Conservation (phyloP, 2,329 filamentous ascomycete genomes). For the Aureobasidium musti region DNA sequence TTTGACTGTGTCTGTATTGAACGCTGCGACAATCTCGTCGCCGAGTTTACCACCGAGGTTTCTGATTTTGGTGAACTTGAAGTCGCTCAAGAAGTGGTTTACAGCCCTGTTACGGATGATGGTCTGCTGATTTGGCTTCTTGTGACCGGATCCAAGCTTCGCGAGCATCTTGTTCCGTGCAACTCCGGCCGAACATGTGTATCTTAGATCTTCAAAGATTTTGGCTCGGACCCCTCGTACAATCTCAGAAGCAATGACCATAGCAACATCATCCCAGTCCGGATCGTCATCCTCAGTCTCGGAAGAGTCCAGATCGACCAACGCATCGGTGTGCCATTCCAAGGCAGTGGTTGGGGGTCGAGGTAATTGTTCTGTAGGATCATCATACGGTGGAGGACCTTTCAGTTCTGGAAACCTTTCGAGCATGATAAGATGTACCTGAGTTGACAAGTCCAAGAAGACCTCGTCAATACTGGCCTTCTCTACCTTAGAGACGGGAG, state of each 20-base stretch:
- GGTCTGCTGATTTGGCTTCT: constrained; percentile 93
- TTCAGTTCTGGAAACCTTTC: constrained; percentile 73
- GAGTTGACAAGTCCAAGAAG: constrained; percentile 85
- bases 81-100: constrained; percentile 73
- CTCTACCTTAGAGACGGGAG: constrained; percentile 71
- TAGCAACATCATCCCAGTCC: constrained; percentile 94
- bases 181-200: constrained; percentile 90
- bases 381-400: constrained; percentile 69
- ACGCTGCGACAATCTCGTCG: constrained; percentile 77
- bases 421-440: constrained; percentile 74
- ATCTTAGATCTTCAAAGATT: constrained; percentile 70
- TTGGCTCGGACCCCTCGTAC: constrained; percentile 71
- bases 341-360: constrained; percentile 71
- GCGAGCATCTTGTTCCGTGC: constrained; percentile 93
- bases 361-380: constrained; percentile 70
- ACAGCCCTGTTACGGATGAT: constrained; percentile 86
- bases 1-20: constrained; percentile 75
- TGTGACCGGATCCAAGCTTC: constrained; percentile 86
- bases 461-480: constrained; percentile 97
- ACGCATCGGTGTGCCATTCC: constrained; percentile 80
- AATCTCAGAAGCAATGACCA: constrained; percentile 86
- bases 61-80: constrained; percentile 93
- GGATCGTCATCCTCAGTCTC: constrained; percentile 77
- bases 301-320: constrained; percentile 72
- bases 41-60: constrained; percentile 95